phyloP scores from a whole-genome alignment of 768 basidiomycete genomes.

The Infundibulicybe gibba region DNA sequence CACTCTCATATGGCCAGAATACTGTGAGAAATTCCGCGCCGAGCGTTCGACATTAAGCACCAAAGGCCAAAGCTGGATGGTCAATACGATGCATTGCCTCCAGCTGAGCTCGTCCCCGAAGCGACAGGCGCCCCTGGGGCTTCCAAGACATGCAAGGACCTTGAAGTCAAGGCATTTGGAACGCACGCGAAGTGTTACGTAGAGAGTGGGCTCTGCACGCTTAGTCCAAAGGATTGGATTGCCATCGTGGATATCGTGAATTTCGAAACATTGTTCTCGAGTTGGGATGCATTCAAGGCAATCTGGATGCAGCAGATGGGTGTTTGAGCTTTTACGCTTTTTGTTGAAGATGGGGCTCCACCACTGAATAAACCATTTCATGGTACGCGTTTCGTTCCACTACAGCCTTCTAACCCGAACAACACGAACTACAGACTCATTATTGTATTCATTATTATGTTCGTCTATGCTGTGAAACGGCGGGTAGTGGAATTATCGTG shows the following conservation, averaged over 20 bases:
- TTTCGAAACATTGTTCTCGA: constrained; percentile 24
- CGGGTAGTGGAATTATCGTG: no score
- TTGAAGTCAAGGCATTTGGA: constrained; percentile 33
- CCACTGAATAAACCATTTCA: no score
- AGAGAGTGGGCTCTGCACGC: constrained; percentile 35
- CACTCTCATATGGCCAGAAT: constrained; percentile 36
- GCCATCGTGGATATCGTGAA: constrained; percentile 32
- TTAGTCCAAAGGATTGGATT: constrained; percentile 30
- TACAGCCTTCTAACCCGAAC: no score
- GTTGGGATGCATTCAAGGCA: constrained; percentile 24
- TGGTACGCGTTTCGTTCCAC: no score
- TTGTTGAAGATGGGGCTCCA: background rate
- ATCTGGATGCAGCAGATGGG: constrained; percentile 22
- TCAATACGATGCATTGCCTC: constrained; percentile 42
- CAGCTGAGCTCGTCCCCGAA: constrained; percentile 35
- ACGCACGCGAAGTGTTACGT: constrained; percentile 40
- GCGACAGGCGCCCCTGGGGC: constrained; percentile 15
- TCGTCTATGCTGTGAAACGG: no score
- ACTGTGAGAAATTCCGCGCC: constrained; percentile 33
- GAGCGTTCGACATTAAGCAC: constrained; percentile 22
- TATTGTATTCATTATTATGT: no score
- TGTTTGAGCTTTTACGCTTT: constrained; percentile 25
- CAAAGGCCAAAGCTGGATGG: constrained; percentile 37
- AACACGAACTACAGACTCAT: no score
- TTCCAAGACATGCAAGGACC: constrained; percentile 23